phyloP scores from a whole-genome alignment of 2,329 filamentous ascomycete species.

The Onygena corvina region DNA sequence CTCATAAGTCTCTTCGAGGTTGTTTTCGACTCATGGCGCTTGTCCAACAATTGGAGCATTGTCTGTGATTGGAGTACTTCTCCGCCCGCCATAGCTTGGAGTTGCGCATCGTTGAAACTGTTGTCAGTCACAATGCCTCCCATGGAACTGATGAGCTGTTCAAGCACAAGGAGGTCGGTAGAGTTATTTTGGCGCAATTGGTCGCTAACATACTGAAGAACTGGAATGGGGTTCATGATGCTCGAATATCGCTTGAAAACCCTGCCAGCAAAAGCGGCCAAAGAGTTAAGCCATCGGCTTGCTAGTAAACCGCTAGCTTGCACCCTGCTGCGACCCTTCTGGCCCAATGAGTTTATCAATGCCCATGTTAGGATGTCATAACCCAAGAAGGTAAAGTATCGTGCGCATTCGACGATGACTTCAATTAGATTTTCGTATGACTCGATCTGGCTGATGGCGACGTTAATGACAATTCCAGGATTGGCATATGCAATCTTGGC shows the following conservation, averaged over 20 bases:
- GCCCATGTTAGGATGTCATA: slow-evolving; percentile 94
- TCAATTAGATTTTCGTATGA: slow-evolving; percentile 91
- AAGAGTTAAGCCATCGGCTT: slow-evolving; percentile 79
- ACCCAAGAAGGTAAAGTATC: slow-evolving; percentile 83
- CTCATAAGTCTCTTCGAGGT: slow-evolving; percentile 71
- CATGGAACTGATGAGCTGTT: slow-evolving; percentile 85
- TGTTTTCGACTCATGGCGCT: slow-evolving; percentile 60
- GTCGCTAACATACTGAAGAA: slow-evolving; percentile 79
- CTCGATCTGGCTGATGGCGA: slow-evolving; percentile 82
- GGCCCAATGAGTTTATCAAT: slow-evolving; percentile 59
- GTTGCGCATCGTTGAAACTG: slow-evolving; percentile 78
- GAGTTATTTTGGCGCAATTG: slow-evolving; percentile 74
- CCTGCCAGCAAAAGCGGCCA: slow-evolving; percentile 82
- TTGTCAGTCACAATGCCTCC: slow-evolving; percentile 78
- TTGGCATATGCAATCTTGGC: slow-evolving; percentile 88
- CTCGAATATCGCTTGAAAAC: slow-evolving; percentile 70
- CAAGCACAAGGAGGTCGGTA: slow-evolving; percentile 80
- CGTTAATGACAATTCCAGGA: slow-evolving; percentile 80
- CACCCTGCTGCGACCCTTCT: slow-evolving; percentile 45
- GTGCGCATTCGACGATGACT: slow-evolving; percentile 83
- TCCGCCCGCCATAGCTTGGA: slow-evolving; percentile 79
- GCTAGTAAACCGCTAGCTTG: slow-evolving; percentile 61
- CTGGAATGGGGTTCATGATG: slow-evolving; percentile 68
- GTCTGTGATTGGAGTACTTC: slow-evolving; percentile 67
- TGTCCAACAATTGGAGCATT: slow-evolving; percentile 67